Percentiles rank a stretch among this genome's conserved stretches.
Evolutionary conservation across 176 grass and related monocot species (phyloP).

Genomic region (Saccharum spontaneum): DNA sequence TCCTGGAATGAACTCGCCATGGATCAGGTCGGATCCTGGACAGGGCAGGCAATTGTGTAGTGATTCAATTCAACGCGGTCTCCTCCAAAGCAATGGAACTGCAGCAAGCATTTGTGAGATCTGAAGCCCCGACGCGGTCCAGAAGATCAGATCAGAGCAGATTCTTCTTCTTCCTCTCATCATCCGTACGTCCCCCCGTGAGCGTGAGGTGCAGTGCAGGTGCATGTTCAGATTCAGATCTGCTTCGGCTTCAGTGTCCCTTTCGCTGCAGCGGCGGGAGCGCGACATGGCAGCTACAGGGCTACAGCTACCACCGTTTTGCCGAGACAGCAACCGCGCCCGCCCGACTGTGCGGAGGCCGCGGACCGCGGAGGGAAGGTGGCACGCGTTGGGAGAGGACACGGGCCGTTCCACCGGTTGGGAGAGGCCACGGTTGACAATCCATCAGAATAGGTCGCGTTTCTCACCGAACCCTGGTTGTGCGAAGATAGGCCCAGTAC

Average conservation of each 20-base stretch:
- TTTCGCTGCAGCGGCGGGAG: conserved; percentile 46
- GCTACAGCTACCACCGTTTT: not conserved
- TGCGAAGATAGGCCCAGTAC: too few relatives aligned
- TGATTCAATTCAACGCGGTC: not conserved
- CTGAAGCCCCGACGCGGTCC: not conserved
- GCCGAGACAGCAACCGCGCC: not conserved
- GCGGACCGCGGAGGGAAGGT: not conserved
- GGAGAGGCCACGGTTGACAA: too few relatives aligned
- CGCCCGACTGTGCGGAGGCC: too few relatives aligned
- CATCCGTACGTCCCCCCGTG: not conserved
- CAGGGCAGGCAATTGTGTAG: not conserved
- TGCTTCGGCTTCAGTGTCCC: conserved; percentile 38
- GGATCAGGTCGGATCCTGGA: not conserved
- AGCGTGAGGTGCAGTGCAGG: not conserved
- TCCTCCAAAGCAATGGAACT: not conserved
- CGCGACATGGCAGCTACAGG: conserved; percentile 24
- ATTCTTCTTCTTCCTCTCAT: not conserved
- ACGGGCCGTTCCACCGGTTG: not conserved
- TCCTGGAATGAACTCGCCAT: not conserved
- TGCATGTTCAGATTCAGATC: conserved; percentile 53
- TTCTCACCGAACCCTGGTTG: too few relatives aligned
- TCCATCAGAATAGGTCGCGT: too few relatives aligned
- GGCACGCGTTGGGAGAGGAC: not conserved
- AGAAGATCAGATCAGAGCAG: not conserved
- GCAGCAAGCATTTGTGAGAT: not conserved